Evolutionary conservation across 768 basidiomycete genomes (phyloP).

Genomic region (Tephrocybe rancida): DNA sequence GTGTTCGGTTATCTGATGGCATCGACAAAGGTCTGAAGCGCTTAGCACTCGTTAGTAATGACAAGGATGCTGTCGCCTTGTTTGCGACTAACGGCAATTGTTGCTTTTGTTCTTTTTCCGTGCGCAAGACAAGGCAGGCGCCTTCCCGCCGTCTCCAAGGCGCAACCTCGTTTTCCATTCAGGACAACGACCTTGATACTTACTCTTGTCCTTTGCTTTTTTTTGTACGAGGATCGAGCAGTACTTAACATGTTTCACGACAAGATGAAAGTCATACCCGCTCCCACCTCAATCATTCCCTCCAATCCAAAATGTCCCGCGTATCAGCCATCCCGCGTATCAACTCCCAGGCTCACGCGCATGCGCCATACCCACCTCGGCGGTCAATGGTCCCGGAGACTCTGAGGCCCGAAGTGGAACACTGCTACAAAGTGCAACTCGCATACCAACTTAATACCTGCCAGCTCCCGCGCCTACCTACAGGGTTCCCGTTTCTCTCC

Average conservation of each 20-base stretch:
- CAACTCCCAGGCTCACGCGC: constrained; percentile 1
- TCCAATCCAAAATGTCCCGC: constrained; percentile 6
- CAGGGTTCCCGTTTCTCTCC: constrained; percentile 38
- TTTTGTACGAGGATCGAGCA: constrained; percentile 1
- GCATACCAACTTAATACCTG: constrained; percentile 31
- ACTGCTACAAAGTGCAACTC: constrained; percentile 27
- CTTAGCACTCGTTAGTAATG: constrained; percentile 1
- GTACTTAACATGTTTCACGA: constrained; percentile 11
- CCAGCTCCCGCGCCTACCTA: constrained; percentile 30
- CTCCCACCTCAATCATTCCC: not conserved
- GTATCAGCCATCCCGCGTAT: constrained; percentile 6
- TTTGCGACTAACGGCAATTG: constrained; percentile 12
- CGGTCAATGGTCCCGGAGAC: constrained; percentile 6
- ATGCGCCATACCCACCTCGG: constrained; percentile 8
- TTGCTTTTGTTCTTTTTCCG: constrained; percentile 15
- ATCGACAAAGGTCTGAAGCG: not conserved
- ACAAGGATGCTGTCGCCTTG: constrained; percentile 14
- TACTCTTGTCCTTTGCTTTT: constrained; percentile 15
- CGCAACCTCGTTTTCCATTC: constrained; percentile 11
- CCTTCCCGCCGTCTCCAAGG: constrained; percentile 13
- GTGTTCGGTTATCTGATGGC: constrained; percentile 4
- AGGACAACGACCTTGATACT: constrained; percentile 12
- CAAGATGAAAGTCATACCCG: not conserved
- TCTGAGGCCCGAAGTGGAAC: constrained; percentile 13
- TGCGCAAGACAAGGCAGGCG: constrained; percentile 11